A percentile compares a stretch with the other conserved stretches of the same genome.
These are phyloP conservation scores for Penicillium cinerascens DNA, from an alignment of 495 filamentous ascomycete species.

Conservation along the genomic window DNA sequence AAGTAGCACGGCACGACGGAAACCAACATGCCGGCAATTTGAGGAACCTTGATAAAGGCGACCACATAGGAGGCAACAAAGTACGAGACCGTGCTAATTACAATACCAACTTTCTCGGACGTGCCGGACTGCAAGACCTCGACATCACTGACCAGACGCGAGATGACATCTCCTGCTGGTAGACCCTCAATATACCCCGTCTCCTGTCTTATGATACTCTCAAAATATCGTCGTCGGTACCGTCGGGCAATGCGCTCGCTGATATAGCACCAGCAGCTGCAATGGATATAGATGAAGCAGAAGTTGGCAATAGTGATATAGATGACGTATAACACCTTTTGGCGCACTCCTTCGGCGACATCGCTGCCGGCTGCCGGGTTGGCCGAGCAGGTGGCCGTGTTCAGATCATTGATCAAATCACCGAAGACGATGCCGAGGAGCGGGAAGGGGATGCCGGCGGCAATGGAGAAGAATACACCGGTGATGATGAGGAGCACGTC, in stretches of 20 bases:
- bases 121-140: slow-evolving; percentile 58
- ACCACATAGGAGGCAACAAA: slow-evolving; percentile 61
- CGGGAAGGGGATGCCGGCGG: slow-evolving; percentile 62
- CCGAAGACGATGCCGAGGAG: slow-evolving; percentile 68
- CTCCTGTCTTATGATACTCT: slow-evolving; percentile 55
- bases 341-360: slow-evolving; percentile 21
- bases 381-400: slow-evolving; percentile 27
- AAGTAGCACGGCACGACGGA: slow-evolving; percentile 65
- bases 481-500: slow-evolving; percentile 27
- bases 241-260: slow-evolving; percentile 63
- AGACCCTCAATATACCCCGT: slow-evolving; percentile 54
- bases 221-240: slow-evolving; percentile 55
- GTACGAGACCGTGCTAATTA: slow-evolving; percentile 54
- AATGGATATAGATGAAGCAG: slow-evolving; percentile 52
- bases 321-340: slow-evolving; percentile 58
- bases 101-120: slow-evolving; percentile 63
- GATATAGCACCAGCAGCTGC: slow-evolving; percentile 56
- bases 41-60: slow-evolving; percentile 55
- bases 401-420: slow-evolving; percentile 55
- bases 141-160: slow-evolving; percentile 56
- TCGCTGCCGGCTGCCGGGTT: slow-evolving; percentile 10
- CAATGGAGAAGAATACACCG: slow-evolving; percentile 54
- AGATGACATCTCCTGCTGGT: slow-evolving; percentile 54
- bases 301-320: slow-evolving; percentile 62
- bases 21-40: slow-evolving; percentile 40